These are phyloP conservation scores for Obba rivulosa DNA, from an alignment of 768 basidiomycete genomes.

Conservation along the genomic window DNA sequence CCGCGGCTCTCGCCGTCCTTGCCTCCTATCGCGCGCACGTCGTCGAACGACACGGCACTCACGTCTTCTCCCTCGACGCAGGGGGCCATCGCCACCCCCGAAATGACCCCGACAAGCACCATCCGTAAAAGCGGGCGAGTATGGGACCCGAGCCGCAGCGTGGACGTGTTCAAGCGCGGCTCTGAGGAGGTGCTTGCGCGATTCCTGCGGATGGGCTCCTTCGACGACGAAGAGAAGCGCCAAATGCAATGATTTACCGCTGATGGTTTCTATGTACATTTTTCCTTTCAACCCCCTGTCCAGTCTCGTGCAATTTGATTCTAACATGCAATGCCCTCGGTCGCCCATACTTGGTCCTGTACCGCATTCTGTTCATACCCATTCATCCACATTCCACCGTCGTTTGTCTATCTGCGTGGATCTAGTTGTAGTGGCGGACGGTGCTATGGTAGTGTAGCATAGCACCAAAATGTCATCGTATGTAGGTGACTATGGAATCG, in stretches of 20 bases:
- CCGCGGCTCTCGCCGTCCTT: constrained; percentile 17
- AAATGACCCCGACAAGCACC: constrained; percentile 23
- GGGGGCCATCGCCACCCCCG: constrained; percentile 40
- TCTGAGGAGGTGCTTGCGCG: constrained; percentile 84
- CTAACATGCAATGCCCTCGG: no score
- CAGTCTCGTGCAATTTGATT: no score
- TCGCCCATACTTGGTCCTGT: no score
- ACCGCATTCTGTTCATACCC: no score
- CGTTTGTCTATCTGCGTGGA: no score
- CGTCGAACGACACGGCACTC: constrained; percentile 41
- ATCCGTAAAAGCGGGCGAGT: constrained; percentile 47
- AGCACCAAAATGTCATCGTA: no score
- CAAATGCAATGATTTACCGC: constrained; percentile 2
- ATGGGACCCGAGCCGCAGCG: constrained; percentile 83
- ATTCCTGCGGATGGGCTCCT: constrained; percentile 76
- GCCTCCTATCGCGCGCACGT: constrained; percentile 26
- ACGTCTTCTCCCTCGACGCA: constrained; percentile 51
- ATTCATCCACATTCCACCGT: no score
- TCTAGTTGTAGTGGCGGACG: no score
- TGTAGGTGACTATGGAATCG: no score
- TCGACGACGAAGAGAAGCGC: constrained; percentile 47
- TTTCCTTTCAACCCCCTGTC: no score
- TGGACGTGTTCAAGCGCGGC: constrained; percentile 81
- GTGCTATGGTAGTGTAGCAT: no score
- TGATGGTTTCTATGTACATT: no score